Evolutionary conservation across 1,139 yeast genomes (phyloP), one percentile per base, ranked within the genome.

Genomic region (Candida sojae): DNA sequence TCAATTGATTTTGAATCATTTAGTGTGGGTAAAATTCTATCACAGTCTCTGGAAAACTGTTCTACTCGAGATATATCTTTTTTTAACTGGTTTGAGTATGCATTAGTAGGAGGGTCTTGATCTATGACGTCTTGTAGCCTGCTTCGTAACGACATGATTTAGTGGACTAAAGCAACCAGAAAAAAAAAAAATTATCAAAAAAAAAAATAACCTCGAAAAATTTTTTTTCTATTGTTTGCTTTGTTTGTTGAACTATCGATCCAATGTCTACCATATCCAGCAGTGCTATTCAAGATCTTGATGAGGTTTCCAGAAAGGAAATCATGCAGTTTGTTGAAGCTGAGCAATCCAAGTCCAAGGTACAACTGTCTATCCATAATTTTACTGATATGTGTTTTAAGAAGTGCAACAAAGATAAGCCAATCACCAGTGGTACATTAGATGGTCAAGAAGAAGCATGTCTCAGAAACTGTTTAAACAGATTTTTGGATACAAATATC

Each of bases 381-480:
- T 90, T 89, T 75, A 91, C 97, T 37, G 92, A 90, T 63, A 77
- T 86, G 77, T 92, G 98, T 67, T 92, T 90, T 76, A 88, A 86
- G 66, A 88, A 88, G 70, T 92, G 98, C 66, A 79, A 90, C 51
- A 71, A 79, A 43, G 63, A 68, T 53, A 63, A 58, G 46, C 71
- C 79, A 13, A 78, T 85, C 48, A 73, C 75, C 47, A 70, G 77
- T 46, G 80, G 80, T 39, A 71, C 73, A 45, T 73, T 91, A 55
- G 78, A 77, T 55, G 48, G 70, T 5, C 66, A 66, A 47, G 97
- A 92, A 66, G 89, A 86, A 57, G 68, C 74, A 40, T 92, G 97
- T 64, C 73, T 91, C 65, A 71, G 77, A 51, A 88, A 88, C 73
- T 92, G 97, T 66, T 81, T 91, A 58, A 87, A 88, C 71, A 73